Conservation (phyloP, 2,329 filamentous ascomycete genomes). For the Xylariaceae sp. region DNA sequence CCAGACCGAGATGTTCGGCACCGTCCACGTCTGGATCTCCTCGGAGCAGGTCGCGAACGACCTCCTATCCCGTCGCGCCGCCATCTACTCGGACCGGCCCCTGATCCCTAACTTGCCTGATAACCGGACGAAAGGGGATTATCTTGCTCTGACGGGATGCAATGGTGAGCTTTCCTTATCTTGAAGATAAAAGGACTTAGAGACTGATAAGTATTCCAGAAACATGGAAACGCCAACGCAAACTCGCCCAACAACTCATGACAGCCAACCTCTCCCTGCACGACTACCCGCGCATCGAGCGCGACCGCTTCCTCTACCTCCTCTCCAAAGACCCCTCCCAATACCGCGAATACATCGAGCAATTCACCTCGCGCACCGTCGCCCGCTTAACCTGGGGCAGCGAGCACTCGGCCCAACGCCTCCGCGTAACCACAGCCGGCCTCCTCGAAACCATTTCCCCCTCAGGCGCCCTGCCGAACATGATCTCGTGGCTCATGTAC, state of each 20-base stretch:
- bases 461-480: conserved; percentile 40
- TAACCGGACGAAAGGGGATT: conserved; percentile 43
- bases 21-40: conserved; percentile 45
- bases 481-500: conserved; percentile 36
- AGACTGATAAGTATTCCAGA: no score
- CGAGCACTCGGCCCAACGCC: conserved; percentile 35
- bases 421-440: conserved; percentile 42
- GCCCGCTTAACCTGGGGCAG: conserved; percentile 44
- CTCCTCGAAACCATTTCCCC: conserved; percentile 44
- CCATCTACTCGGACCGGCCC: conserved; percentile 45
- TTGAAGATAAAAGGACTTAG: no score
- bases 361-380: conserved; percentile 43
- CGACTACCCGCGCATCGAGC: conserved; percentile 40
- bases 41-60: conserved; percentile 42
- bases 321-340: conserved; percentile 37
- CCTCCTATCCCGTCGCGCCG: conserved; percentile 37
- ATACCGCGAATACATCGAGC: conserved; percentile 43
- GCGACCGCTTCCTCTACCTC: conserved; percentile 42
- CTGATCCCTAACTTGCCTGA: conserved; percentile 43
- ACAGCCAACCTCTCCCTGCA: conserved; percentile 36
- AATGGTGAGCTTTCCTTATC: conserved; percentile 34
- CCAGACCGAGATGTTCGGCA: conserved; percentile 42
- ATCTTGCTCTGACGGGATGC: conserved; percentile 41
- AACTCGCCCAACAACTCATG: conserved; percentile 42
- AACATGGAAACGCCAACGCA: conserved; percentile 45